Base-by-base conservation (phyloP, 805 yeast species). In the Wickerhamomyces canadensis region DNA sequence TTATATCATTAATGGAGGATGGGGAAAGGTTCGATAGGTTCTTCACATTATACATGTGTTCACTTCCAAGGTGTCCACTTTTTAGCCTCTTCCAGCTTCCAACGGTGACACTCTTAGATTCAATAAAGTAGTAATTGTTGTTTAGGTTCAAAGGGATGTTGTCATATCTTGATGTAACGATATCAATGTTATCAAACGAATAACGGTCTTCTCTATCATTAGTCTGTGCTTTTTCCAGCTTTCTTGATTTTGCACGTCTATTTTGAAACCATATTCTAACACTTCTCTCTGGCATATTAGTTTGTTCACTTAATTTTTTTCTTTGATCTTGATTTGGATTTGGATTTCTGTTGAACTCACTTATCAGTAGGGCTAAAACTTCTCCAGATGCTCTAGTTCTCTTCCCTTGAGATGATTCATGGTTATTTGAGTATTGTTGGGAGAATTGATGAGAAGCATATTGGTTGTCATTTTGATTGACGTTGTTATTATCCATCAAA, bases 251-350 rank as follows among this genome's bases (percentile, higher is more conserved):
- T 16, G 93, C 93, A 44, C 97, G 65, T 49, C 89, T 67, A 56
- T 87, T 87, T 58, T 88, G 97, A 53, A 86, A 88, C 96, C 96
- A 88, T 30, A 88, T 88, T 38, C 95, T 70, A 3, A 88, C 95
- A 12, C 89, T 85, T 44, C 93, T 74, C 50, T 88, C 96, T 12
- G 88, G 76, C 84, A 87, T 80, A 15, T 81, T 84, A 2, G 94
- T 84, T 42, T 70, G 70, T 2, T 72, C 76, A 27, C 93, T 78
- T 27, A 88, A 77, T 22, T 68, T 72, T 51, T 80, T 80, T 28
- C 96, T 65, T 38, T 73, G 72, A 28, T 80, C 80, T 0, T 89
- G 78, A 22, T 76, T 68, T 1, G 96, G 96, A 47, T 82, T 84
- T 22, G 85, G 82, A 47, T 84, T 84, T 35, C 63, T 65, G 35